These are phyloP conservation scores for Chaetomiaceae sp. DNA, from an alignment of 2,329 filamentous ascomycete genomes.

Conservation along the genomic window DNA sequence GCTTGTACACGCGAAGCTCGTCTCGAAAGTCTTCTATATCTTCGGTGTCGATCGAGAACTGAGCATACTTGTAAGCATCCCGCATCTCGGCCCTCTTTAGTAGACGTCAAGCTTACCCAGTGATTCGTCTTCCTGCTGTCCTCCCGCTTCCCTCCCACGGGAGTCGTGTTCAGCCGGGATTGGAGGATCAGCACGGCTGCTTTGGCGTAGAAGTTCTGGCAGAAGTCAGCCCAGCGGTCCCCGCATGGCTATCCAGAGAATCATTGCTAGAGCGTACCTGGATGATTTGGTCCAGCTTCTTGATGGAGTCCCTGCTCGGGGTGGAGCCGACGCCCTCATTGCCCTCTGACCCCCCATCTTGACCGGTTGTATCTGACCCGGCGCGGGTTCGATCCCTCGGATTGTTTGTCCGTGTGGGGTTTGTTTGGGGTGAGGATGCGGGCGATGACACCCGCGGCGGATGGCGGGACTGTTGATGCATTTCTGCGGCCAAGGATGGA, in stretches of 20 bases:
- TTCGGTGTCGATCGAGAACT: slow-evolving; percentile 95
- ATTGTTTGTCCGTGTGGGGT: slow-evolving; percentile 69
- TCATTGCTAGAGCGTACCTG: slow-evolving; percentile 64
- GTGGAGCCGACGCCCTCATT: slow-evolving; percentile 35
- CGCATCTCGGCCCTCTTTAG: not conserved
- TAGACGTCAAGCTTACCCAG: slow-evolving; percentile 56
- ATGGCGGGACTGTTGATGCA: slow-evolving; percentile 87
- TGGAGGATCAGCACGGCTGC: slow-evolving; percentile 79
- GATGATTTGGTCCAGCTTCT: slow-evolving; percentile 88
- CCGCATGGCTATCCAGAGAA: no score
- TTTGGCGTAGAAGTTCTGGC: slow-evolving; percentile 86
- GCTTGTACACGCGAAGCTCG: slow-evolving; percentile 77
- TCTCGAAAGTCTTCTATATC: slow-evolving; percentile 86
- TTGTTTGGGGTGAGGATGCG: slow-evolving; percentile 66
- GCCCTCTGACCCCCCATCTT: slow-evolving; percentile 44
- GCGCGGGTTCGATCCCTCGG: slow-evolving; percentile 58
- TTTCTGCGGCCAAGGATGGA: slow-evolving; percentile 39
- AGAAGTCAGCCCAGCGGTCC: slow-evolving; percentile 11
- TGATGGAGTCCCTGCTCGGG: slow-evolving; percentile 62
- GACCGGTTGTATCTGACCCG: slow-evolving; percentile 40
- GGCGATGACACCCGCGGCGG: slow-evolving; percentile 69
- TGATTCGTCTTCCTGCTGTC: slow-evolving; percentile 65
- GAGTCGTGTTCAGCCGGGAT: slow-evolving; percentile 68
- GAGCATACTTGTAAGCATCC: slow-evolving; percentile 18
- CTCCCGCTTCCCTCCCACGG: slow-evolving; percentile 44